Evolutionary conservation across 2,329 filamentous ascomycete species (phyloP).

Genomic region (Aspergillus hortae): DNA sequence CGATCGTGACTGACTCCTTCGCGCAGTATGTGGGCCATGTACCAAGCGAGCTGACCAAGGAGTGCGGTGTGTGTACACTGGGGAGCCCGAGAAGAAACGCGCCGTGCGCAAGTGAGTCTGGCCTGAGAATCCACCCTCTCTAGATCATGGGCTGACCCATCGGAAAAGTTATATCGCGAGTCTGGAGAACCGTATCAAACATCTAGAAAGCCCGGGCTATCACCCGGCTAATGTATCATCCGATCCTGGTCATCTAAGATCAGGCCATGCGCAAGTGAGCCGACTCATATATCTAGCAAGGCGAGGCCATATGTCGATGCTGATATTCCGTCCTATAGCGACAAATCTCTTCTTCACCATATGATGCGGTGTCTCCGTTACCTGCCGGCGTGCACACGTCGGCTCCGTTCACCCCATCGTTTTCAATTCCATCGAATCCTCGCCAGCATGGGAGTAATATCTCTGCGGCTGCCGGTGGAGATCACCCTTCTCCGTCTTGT

Average conservation of each 20-base stretch:
- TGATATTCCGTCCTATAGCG: neutral
- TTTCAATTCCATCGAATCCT: neutral
- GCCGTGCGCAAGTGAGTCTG: conserved; percentile 20
- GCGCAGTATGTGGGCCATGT: conserved; percentile 29
- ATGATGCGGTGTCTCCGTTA: neutral
- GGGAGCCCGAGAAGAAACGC: conserved; percentile 26
- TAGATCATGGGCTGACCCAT: neutral
- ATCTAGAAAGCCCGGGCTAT: conserved; percentile 17
- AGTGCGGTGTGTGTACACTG: conserved; percentile 23
- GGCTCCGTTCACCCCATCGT: neutral
- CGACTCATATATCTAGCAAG: neutral
- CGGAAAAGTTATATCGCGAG: conserved; percentile 24
- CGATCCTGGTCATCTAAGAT: neutral
- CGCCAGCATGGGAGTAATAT: neutral
- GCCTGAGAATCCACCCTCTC: neutral
- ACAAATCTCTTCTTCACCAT: conserved; percentile 4
- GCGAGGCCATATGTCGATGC: neutral
- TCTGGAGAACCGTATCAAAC: conserved; percentile 24
- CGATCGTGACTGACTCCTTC: conserved; percentile 3
- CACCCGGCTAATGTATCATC: neutral
- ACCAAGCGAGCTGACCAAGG: conserved; percentile 16
- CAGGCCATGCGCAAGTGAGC: conserved; percentile 11
- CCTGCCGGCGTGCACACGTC: neutral
- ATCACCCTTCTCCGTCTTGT: conserved; percentile 1
- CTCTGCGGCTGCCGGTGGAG: neutral